phyloP scores from a whole-genome alignment of 805 yeast genomes.

The Candida fluviatilis region DNA sequence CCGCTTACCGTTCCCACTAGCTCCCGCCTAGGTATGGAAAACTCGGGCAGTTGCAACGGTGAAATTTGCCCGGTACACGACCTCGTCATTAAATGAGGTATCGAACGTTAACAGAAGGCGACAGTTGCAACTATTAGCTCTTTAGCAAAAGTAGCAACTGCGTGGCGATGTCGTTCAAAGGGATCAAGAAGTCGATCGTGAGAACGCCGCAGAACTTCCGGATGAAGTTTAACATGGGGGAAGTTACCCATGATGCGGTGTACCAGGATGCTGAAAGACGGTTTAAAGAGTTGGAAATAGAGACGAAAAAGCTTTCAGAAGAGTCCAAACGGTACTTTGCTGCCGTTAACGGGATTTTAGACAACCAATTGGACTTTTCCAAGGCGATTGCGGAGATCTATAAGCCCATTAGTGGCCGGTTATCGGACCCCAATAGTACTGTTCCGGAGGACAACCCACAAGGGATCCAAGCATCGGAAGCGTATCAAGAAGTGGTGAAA shows the following conservation, averaged over 20 bases:
- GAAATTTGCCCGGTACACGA: neutral
- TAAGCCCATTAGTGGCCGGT: conserved; percentile 91
- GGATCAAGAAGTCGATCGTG: conserved; percentile 71
- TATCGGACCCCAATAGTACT: conserved; percentile 83
- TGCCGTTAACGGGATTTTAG: conserved; percentile 91
- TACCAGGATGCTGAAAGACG: conserved; percentile 95
- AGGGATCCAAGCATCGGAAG: conserved; percentile 92
- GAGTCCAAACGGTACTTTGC: conserved; percentile 87
- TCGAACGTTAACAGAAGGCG: too few relatives aligned
- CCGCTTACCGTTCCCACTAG: too few relatives aligned
- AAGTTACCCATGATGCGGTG: conserved; percentile 65
- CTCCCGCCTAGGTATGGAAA: too few relatives aligned
- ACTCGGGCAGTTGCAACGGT: too few relatives aligned
- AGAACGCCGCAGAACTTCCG: conserved; percentile 91
- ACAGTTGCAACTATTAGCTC: too few relatives aligned
- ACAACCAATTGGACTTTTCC: conserved; percentile 92
- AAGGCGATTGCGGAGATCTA: conserved; percentile 93
- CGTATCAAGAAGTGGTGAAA: conserved; percentile 80
- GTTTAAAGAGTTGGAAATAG: conserved; percentile 85
- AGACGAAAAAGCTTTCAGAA: conserved; percentile 83
- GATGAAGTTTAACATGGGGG: conserved; percentile 85
- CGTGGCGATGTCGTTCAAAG: conserved; percentile 74
- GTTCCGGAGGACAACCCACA: conserved; percentile 94
- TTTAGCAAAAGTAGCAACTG: neutral
- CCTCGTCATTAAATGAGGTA: neutral